Conservation (phyloP, 495 filamentous ascomycete genomes). For the Penicillium cinerascens region DNA sequence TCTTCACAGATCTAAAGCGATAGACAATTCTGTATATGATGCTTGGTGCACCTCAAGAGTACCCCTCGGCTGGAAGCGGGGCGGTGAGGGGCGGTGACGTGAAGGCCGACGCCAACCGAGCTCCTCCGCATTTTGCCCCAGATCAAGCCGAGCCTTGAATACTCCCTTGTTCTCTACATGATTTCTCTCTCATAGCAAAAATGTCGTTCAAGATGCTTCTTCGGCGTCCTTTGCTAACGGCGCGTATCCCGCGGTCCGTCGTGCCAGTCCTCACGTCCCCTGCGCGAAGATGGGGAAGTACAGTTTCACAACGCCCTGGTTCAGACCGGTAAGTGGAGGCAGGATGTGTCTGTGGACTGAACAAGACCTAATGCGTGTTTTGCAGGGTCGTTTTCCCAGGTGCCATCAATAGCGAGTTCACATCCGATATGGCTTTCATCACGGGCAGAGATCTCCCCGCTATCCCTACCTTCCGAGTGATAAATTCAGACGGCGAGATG, state of each 20-base stretch:
- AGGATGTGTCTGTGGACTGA: neutral
- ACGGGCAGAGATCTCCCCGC: conserved; percentile 61
- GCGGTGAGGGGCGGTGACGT: conserved; percentile 12
- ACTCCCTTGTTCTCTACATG: neutral
- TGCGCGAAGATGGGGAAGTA: conserved; percentile 50
- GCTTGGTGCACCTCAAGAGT: neutral
- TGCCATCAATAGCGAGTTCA: conserved; percentile 93
- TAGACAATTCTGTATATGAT: neutral
- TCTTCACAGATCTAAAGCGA: neutral
- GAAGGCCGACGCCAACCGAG: conserved; percentile 35
- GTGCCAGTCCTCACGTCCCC: neutral
- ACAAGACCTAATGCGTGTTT: conserved; percentile 2
- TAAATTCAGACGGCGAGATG: conserved; percentile 77
- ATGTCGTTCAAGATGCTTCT: conserved; percentile 27
- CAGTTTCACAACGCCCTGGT: conserved; percentile 66
- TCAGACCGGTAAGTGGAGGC: conserved; percentile 51
- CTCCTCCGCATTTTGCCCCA: conserved; percentile 32
- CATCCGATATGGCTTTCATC: conserved; percentile 69
- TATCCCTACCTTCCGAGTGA: conserved; percentile 81
- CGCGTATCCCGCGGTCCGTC: neutral
- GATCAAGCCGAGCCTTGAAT: neutral
- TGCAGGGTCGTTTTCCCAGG: conserved; percentile 83
- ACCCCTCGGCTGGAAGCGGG: conserved; percentile 21
- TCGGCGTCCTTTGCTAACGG: conserved; percentile 3
- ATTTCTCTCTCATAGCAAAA: conserved; percentile 6